phyloP scores from a whole-genome alignment of 306 rosid genomes.

The Pyrus bretschneideri region DNA sequence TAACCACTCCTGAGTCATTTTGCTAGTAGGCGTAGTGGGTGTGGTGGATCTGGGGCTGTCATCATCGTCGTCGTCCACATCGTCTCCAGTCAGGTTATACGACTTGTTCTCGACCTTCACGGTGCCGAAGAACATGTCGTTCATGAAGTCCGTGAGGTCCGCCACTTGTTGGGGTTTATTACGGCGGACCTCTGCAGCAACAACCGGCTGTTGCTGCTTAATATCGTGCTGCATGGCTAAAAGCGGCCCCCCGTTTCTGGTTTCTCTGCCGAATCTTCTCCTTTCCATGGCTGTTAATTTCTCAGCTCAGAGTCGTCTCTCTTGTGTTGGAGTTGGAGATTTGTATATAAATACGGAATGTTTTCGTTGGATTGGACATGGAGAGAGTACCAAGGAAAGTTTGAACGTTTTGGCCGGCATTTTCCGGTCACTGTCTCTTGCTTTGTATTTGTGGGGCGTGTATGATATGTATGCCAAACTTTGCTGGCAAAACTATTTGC shows the following conservation, averaged over 20 bases:
- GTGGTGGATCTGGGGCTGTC: not conserved
- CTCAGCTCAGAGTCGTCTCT: not conserved
- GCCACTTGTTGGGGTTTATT: conserved; percentile 26
- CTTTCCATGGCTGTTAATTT: not conserved
- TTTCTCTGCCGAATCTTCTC: conserved; percentile 8
- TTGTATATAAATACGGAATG: not conserved
- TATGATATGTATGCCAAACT: not conserved
- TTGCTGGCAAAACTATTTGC: not conserved
- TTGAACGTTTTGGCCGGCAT: conserved; percentile 28
- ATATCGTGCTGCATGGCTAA: not conserved
- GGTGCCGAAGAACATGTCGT: conserved; percentile 69
- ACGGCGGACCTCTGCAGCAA: not conserved
- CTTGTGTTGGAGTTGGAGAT: not conserved
- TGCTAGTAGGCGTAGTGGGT: conserved; percentile 5
- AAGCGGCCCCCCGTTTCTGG: not conserved
- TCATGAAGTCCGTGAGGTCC: conserved; percentile 79
- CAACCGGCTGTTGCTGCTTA: not conserved
- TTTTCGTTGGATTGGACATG: not conserved
- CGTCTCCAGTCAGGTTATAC: conserved; percentile 49
- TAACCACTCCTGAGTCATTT: conserved; percentile 64
- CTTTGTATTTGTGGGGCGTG: not conserved
- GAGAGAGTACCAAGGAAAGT: conserved; percentile 3
- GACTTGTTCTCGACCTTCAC: conserved; percentile 18
- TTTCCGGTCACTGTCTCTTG: conserved; percentile 26
- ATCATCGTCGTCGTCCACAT: not conserved